Percentiles rank a stretch among this genome's conserved stretches.
Evolutionary conservation across 352 stramenopile genomes (phyloP).

Genomic region (Globisporangium echinulatum): DNA sequence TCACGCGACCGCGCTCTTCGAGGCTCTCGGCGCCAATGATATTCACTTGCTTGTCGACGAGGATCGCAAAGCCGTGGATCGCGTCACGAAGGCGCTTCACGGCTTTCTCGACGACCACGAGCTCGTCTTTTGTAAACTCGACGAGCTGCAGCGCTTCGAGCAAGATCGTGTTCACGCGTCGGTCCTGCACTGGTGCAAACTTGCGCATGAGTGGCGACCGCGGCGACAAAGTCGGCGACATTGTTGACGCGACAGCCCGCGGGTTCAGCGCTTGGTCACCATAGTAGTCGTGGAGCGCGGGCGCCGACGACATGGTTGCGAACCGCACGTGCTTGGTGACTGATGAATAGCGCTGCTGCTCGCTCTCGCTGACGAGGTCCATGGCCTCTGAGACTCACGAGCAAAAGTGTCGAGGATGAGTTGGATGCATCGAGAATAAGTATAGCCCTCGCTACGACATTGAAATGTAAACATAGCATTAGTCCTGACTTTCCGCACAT

Average conservation of each 20-base stretch:
- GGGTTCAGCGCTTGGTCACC: constrained; percentile 1
- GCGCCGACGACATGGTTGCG: not conserved
- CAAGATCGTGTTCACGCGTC: constrained; percentile 47
- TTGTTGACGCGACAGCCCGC: not conserved
- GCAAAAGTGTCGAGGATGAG: not conserved
- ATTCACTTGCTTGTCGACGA: constrained; percentile 75
- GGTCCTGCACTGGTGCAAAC: constrained; percentile 47
- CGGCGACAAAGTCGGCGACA: constrained; percentile 4
- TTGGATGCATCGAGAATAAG: no score
- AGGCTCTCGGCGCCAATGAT: constrained; percentile 40
- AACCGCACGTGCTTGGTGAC: constrained; percentile 6
- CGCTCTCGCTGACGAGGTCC: no score
- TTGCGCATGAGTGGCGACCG: constrained; percentile 52
- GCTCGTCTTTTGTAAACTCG: constrained; percentile 55
- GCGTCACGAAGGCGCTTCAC: constrained; percentile 51
- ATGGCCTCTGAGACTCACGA: not conserved
- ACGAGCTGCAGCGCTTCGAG: constrained; percentile 59
- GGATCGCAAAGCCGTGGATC: constrained; percentile 55
- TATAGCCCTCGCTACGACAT: no score
- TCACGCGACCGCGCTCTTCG: constrained; percentile 39
- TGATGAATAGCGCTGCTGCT: no score
- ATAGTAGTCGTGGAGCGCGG: constrained; percentile 2
- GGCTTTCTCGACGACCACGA: constrained; percentile 44
- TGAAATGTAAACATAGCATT: no score
- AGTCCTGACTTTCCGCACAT: no score